These are phyloP conservation scores for Eutypa lata DNA, from an alignment of 2,329 filamentous ascomycete genomes.

Conservation along the genomic window DNA sequence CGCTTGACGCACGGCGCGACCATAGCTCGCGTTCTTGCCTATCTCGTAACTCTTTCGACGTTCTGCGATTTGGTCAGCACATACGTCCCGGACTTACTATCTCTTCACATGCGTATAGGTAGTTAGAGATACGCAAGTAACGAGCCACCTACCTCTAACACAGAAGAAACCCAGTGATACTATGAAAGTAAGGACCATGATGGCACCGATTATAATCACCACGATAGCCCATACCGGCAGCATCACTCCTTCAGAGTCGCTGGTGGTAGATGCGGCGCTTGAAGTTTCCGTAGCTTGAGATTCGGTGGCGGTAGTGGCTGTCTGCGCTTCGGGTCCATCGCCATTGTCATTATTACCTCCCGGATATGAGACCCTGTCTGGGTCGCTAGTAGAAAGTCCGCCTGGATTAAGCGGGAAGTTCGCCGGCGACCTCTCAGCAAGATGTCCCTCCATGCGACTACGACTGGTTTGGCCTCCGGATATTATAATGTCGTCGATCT, in stretches of 20 bases:
- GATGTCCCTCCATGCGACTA: too few relatives aligned
- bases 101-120: too few relatives aligned
- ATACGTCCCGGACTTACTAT: background rate
- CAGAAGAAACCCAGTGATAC: background rate
- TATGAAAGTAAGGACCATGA: background rate
- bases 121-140: background rate
- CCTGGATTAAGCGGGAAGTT: too few relatives aligned
- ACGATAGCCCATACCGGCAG: background rate
- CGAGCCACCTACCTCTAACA: background rate
- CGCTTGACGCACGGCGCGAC: background rate
- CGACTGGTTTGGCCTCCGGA: too few relatives aligned
- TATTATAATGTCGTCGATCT: too few relatives aligned
- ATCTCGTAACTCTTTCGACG: background rate
- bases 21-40: background rate
- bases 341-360: background rate
- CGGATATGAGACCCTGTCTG: background rate
- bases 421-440: too few relatives aligned
- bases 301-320: background rate
- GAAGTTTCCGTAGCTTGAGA: background rate
- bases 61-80: background rate
- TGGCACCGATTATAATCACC: background rate
- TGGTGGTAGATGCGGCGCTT: background rate
- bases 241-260: background rate
- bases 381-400: too few relatives aligned
- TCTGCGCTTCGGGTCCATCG: background rate